Percentiles rank a stretch among this genome's conserved stretches.
Evolutionary conservation across 2,329 filamentous ascomycete genomes (phyloP).

Genomic region (Juglanconis juglandina): DNA sequence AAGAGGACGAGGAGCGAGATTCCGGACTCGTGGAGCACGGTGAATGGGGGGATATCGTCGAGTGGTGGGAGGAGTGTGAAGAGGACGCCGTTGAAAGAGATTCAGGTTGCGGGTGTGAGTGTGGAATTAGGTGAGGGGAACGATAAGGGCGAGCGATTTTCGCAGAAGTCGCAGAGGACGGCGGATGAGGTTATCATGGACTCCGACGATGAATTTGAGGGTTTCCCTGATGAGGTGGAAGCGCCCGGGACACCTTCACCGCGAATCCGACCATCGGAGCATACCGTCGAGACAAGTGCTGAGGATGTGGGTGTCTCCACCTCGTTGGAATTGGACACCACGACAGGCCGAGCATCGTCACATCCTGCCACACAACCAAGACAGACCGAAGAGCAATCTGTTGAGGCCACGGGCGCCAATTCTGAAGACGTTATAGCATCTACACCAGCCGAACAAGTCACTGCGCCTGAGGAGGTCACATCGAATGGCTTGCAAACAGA

Average conservation of each 20-base stretch:
- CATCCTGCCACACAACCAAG: background rate
- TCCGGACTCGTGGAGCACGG: constrained; percentile 43
- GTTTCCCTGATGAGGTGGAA: constrained; percentile 22
- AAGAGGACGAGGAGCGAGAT: constrained; percentile 35
- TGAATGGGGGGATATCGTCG: constrained; percentile 23
- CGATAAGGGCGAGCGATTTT: background rate
- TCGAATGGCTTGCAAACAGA: background rate
- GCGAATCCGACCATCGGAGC: constrained; percentile 10
- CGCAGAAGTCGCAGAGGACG: constrained; percentile 1
- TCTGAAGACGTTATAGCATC: background rate
- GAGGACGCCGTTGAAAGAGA: constrained; percentile 18
- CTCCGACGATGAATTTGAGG: constrained; percentile 43
- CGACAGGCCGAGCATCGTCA: background rate
- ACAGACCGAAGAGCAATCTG: background rate
- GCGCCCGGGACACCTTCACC: constrained; percentile 24
- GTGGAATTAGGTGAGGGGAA: constrained; percentile 12
- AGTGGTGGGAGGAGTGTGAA: background rate
- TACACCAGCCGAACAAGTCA: background rate
- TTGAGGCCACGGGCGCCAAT: background rate
- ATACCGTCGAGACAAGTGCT: background rate
- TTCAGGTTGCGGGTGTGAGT: constrained; percentile 13
- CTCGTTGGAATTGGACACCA: background rate
- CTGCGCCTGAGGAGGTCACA: background rate
- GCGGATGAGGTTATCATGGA: constrained; percentile 43
- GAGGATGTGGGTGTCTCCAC: background rate